Conservation (phyloP, 2,329 filamentous ascomycete genomes). For the Arthrobotrys megalospora region DNA sequence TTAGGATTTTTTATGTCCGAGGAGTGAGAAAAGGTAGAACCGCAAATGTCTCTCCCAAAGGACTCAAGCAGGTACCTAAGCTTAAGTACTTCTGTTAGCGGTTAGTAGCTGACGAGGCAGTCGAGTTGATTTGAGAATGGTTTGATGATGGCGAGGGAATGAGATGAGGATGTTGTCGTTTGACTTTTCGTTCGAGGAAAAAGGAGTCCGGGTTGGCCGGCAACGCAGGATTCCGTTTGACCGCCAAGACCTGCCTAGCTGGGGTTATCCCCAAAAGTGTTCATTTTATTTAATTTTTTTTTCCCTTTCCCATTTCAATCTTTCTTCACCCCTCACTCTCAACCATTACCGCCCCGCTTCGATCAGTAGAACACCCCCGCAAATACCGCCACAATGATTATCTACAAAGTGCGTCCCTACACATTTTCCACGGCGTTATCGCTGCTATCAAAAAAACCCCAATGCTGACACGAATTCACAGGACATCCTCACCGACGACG, state of each 20-base stretch:
- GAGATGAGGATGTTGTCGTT: slow-evolving; percentile 24
- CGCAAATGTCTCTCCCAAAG: background rate
- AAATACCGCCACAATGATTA: slow-evolving; percentile 77
- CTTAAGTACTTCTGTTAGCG: slow-evolving; percentile 1
- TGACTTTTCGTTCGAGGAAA: slow-evolving; percentile 4
- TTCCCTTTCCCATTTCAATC: slow-evolving; percentile 38
- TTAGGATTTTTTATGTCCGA: background rate
- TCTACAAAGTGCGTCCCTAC: slow-evolving; percentile 75
- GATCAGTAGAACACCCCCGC: slow-evolving; percentile 51
- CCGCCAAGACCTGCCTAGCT: slow-evolving; percentile 5
- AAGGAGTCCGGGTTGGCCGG: slow-evolving; percentile 9
- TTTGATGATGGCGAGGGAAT: slow-evolving; percentile 28
- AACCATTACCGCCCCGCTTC: slow-evolving; percentile 18
- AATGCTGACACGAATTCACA: slow-evolving; percentile 67
- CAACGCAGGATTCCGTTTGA: slow-evolving; percentile 8
- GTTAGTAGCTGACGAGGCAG: slow-evolving; percentile 3
- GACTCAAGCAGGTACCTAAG: background rate
- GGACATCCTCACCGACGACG: slow-evolving; percentile 91
- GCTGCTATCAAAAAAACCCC: background rate
- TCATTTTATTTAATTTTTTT: slow-evolving; percentile 2
- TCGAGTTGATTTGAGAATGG: slow-evolving; percentile 22
- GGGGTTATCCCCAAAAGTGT: background rate
- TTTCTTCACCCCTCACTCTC: slow-evolving; percentile 42
- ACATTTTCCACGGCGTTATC: background rate
- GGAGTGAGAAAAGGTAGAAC: background rate